A percentile compares a stretch with the other conserved stretches of the same genome.
phyloP scores from a whole-genome alignment of 768 basidiomycete genomes.

The Cystofilobasidium capitatum region DNA sequence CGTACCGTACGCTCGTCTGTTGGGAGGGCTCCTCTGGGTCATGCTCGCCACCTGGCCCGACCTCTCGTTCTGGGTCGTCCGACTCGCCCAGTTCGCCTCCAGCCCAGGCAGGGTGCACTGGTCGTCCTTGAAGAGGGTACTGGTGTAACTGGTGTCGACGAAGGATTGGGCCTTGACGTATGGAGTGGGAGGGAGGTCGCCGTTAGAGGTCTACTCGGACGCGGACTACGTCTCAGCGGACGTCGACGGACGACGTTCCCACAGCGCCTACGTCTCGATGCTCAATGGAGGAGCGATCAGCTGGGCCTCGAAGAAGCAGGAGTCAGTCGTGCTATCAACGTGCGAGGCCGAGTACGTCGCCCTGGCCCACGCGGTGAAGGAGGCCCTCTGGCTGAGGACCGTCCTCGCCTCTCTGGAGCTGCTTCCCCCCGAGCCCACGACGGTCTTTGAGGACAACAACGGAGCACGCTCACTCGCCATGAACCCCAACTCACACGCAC shows the following conservation, averaged over 20 bases:
- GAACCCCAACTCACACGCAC: slow-evolving; percentile 5
- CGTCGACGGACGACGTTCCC: slow-evolving; percentile 38
- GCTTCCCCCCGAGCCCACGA: background rate
- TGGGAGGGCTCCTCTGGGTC: slow-evolving; percentile 25
- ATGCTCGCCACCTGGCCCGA: slow-evolving; percentile 27
- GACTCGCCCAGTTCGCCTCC: slow-evolving; percentile 12
- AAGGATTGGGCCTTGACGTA: no score
- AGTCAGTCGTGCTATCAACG: slow-evolving; percentile 40
- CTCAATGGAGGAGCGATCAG: slow-evolving; percentile 37
- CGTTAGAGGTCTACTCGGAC: no score
- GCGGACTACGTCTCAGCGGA: no score
- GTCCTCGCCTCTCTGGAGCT: background rate
- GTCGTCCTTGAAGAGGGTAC: slow-evolving; percentile 26
- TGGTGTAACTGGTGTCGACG: slow-evolving; percentile 30
- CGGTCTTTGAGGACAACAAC: background rate
- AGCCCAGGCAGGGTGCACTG: slow-evolving; percentile 23
- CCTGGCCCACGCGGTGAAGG: slow-evolving; percentile 34
- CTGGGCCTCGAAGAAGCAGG: slow-evolving; percentile 42
- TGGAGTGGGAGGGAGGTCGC: no score
- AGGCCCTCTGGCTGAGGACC: slow-evolving; percentile 22
- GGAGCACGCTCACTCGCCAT: background rate
- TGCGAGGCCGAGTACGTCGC: slow-evolving; percentile 48
- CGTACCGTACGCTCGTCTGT: slow-evolving; percentile 17
- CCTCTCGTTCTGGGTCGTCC: slow-evolving; percentile 12
- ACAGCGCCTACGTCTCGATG: slow-evolving; percentile 41